phyloP scores from a whole-genome alignment of 2,329 filamentous ascomycete species.

The Hypoxylon sp. region DNA sequence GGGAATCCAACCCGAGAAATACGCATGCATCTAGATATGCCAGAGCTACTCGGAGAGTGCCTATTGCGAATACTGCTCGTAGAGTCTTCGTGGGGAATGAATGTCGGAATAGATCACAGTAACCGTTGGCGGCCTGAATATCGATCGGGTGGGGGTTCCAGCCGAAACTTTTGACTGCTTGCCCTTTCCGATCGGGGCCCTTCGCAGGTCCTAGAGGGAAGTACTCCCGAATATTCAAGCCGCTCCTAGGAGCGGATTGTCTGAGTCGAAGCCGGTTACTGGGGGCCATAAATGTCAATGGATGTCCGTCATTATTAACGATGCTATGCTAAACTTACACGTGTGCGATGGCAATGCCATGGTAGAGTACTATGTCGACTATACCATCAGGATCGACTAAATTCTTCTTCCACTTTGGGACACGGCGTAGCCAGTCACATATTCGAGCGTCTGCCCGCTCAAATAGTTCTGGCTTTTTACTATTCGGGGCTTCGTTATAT shows the following conservation, averaged over 20 bases:
- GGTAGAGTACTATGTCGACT: conserved; percentile 58
- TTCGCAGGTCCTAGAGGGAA: conserved; percentile 51
- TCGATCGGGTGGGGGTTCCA: conserved; percentile 53
- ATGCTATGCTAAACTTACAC: conserved; percentile 51
- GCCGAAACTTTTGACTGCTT: conserved; percentile 51
- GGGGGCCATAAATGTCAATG: conserved; percentile 19
- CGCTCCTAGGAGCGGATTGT: conserved; percentile 48
- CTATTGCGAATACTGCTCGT: conserved; percentile 48
- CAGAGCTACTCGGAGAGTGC: conserved; percentile 49
- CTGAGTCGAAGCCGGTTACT: conserved; percentile 53
- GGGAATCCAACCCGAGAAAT: conserved; percentile 54
- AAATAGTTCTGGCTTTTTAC: conserved; percentile 48
- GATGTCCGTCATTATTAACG: background rate
- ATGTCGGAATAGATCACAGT: conserved; percentile 54
- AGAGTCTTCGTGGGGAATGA: conserved; percentile 52
- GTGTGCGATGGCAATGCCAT: conserved; percentile 56
- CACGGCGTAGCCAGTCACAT: conserved; percentile 57
- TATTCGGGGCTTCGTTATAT: conserved; percentile 47
- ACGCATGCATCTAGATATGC: conserved; percentile 56
- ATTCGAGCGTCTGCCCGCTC: conserved; percentile 57
- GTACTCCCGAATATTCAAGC: conserved; percentile 52
- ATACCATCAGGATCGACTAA: conserved; percentile 57
- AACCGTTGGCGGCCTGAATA: conserved; percentile 54
- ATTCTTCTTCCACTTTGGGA: conserved; percentile 59
- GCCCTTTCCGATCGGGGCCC: conserved; percentile 50